Evolutionary conservation across 257 asterid species (phyloP), one percentile per base, ranked within the genome.

Genomic region (Rubia yunnanensis): DNA sequence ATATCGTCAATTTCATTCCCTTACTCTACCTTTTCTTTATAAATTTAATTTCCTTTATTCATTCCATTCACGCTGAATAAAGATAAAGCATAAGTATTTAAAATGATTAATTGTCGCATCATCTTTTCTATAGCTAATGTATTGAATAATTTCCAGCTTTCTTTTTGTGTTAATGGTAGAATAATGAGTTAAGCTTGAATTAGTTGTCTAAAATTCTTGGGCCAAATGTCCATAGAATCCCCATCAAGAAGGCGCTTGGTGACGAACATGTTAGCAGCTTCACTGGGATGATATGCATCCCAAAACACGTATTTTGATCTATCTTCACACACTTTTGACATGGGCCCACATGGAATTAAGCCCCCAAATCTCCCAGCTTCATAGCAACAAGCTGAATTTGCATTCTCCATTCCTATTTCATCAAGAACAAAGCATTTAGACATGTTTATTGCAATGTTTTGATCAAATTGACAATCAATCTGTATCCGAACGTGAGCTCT

Each of bases 201-300:
- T 22, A 88, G 68, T 11, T 82, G 84, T 27, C 80, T 77, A 17
- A 89, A 53, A 65, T 85, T 89, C 5, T 83, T 54, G 15, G 95
- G 96, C 89, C 83, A 89, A 48, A 87, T 72, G 73, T 85, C 82
- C 3, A 28, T 15, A 1, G 84, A 18, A 20, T 74, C 75, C n/a
- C 94, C 91, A 58, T 87, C 73, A 38, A 85, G 5, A 24, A 89
- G 64, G 17, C 94, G 83, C 52, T 64, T 73, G 6, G 96, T 87
- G 10, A 81, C 72, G 34, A 89, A 24, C 15, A 64, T 7, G 58
- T 89, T 87, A 32, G 89, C 82, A 14, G 96, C 82, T n/a, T 89
- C 91, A 2, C 83, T 34, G 30, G 95, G 96, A 69, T 89, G 96
- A 24, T 54, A 87, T 57, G 95, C 79, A 79, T 89, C 96, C 96